Evolutionary conservation across 768 basidiomycete genomes (phyloP).

Genomic region (Phlebiopsis gigantea): DNA sequence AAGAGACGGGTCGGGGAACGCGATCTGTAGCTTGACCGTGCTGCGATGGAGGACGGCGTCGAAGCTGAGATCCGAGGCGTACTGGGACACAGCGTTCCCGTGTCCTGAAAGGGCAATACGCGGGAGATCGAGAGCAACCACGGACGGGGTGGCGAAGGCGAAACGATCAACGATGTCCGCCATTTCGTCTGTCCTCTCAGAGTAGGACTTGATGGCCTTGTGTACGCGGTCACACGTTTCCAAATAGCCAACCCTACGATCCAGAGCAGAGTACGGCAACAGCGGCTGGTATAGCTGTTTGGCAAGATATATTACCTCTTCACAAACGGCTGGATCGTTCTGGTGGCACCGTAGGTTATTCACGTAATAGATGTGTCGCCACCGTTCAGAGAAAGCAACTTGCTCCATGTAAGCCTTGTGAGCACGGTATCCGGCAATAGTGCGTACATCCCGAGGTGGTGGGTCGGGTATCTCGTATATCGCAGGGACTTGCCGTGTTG

Average conservation of each 20-base stretch:
- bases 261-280: slow-evolving; percentile 43
- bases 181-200: slow-evolving; percentile 51
- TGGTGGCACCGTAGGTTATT: slow-evolving; percentile 64
- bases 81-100: slow-evolving; percentile 15
- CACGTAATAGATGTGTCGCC: slow-evolving; percentile 67
- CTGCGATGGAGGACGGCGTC: slow-evolving; percentile 67
- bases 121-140: slow-evolving; percentile 71
- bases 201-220: slow-evolving; percentile 58
- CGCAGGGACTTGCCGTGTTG: too few relatives aligned
- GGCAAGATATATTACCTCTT: slow-evolving; percentile 33
- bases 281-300: slow-evolving; percentile 39
- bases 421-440: slow-evolving; percentile 65
- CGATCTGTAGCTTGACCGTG: slow-evolving; percentile 83
- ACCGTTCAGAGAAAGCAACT: slow-evolving; percentile 48
- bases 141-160: slow-evolving; percentile 75
- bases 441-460: slow-evolving; percentile 66
- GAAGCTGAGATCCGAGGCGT: slow-evolving; percentile 36
- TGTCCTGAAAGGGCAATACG: slow-evolving; percentile 50
- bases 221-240: slow-evolving; percentile 39
- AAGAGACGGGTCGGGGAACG: slow-evolving; percentile 80
- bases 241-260: slow-evolving; percentile 34
- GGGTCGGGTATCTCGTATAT: slow-evolving; percentile 50
- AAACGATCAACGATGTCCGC: slow-evolving; percentile 57
- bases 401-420: slow-evolving; percentile 41
- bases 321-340: slow-evolving; percentile 28